Evolutionary conservation across 257 asterid genomes (phyloP).

Genomic region (Salvia rosmarinus): DNA sequence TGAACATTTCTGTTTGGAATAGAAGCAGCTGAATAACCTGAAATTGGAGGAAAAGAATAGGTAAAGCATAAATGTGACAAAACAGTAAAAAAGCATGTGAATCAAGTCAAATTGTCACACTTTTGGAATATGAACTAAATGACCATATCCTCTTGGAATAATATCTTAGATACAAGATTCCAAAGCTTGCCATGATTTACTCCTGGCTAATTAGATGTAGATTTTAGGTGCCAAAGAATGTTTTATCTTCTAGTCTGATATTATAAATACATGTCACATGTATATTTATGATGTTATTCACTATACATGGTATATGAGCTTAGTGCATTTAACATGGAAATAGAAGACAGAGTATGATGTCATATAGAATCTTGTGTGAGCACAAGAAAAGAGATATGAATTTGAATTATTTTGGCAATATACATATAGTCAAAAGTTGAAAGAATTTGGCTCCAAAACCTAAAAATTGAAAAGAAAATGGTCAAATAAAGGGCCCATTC

Average conservation of each 20-base stretch:
- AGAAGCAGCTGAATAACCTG: slow-evolving; percentile 44
- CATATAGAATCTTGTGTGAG: not conserved
- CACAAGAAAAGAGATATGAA: not conserved
- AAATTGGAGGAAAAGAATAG: not conserved
- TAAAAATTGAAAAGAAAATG: slow-evolving; percentile 31
- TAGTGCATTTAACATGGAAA: not conserved
- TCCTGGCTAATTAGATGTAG: slow-evolving; percentile 6
- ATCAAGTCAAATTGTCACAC: slow-evolving; percentile 4
- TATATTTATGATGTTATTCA: not conserved
- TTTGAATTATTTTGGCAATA: slow-evolving; percentile 10
- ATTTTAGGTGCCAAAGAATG: slow-evolving; percentile 1
- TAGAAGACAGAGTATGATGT: not conserved
- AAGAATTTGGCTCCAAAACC: slow-evolving; percentile 36
- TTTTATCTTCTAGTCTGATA: not conserved
- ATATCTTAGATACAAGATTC: slow-evolving; percentile 27
- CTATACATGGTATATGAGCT: not conserved
- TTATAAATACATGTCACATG: not conserved
- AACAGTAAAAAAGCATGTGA: not conserved
- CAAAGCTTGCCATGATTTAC: slow-evolving; percentile 11
- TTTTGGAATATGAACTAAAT: slow-evolving; percentile 15
- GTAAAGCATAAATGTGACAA: not conserved
- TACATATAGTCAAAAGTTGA: slow-evolving; percentile 21
- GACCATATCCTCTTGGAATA: not conserved
- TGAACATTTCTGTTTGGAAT: slow-evolving; percentile 36
- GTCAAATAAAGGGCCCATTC: slow-evolving; percentile 40